These are phyloP conservation scores for Emergomyces africanus DNA, from an alignment of 2,329 filamentous ascomycete species.

Conservation along the genomic window DNA sequence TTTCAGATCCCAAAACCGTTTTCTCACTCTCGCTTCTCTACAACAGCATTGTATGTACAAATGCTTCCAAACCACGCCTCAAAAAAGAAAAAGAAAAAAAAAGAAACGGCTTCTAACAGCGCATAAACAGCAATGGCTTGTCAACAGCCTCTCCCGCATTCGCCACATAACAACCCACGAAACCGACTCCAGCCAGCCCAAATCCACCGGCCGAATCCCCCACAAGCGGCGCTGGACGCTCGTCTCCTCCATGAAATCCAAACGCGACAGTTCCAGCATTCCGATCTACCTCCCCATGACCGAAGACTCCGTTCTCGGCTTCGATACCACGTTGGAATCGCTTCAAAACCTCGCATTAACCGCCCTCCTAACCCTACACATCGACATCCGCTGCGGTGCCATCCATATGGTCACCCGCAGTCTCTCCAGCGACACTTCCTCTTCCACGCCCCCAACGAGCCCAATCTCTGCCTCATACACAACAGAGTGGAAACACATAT, in stretches of 20 bases:
- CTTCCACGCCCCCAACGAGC: constrained; percentile 11
- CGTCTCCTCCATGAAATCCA: constrained; percentile 48
- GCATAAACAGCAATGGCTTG: constrained; percentile 61
- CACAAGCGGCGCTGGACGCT: constrained; percentile 74
- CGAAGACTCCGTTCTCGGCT: constrained; percentile 68
- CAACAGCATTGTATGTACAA: constrained; percentile 61
- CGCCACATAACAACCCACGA: constrained; percentile 73
- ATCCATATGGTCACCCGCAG: constrained; percentile 60
- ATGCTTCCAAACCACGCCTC: neutral
- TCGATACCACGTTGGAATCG: constrained; percentile 74
- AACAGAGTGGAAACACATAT: constrained; percentile 39
- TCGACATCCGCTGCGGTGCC: constrained; percentile 77
- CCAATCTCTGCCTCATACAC: constrained; percentile 18
- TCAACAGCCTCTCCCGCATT: constrained; percentile 66
- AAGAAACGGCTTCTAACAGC: constrained; percentile 7
- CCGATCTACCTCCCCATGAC: constrained; percentile 80
- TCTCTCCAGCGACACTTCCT: constrained; percentile 42
- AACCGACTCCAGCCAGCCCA: constrained; percentile 45
- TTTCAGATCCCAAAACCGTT: constrained; percentile 78
- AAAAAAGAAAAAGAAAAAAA: neutral
- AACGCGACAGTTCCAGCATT: constrained; percentile 35
- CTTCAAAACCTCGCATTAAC: constrained; percentile 70
- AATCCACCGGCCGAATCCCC: constrained; percentile 28
- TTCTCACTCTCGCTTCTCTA: constrained; percentile 77
- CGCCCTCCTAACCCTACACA: constrained; percentile 72